phyloP scores from a whole-genome alignment of 1,139 yeast genomes.

The Kodamaea derodonti region DNA sequence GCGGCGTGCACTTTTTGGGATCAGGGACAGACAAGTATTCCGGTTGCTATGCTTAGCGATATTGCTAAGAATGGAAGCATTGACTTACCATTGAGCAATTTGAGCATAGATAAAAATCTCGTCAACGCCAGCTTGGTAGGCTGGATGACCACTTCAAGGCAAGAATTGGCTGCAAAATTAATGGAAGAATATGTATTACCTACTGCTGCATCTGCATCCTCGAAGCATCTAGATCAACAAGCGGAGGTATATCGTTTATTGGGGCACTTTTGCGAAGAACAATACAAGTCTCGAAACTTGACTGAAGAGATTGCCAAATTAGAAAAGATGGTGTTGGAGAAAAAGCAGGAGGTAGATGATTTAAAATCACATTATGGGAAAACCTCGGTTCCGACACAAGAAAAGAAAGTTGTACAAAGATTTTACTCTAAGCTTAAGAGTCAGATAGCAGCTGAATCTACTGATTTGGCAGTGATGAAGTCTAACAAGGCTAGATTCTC shows the following conservation, averaged over 20 bases:
- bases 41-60: conserved; percentile 48
- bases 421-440: conserved; percentile 46
- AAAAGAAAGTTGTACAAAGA: conserved; percentile 48
- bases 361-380: conserved; percentile 43
- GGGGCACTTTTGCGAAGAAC: conserved; percentile 75
- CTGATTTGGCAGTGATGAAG: conserved; percentile 38
- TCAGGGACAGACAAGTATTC: conserved; percentile 49
- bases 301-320: conserved; percentile 44
- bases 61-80: conserved; percentile 14
- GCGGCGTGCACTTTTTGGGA: conserved; percentile 59
- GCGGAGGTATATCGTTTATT: conserved; percentile 54
- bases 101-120: conserved; percentile 24
- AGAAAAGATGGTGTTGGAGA: conserved; percentile 33
- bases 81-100: conserved; percentile 15
- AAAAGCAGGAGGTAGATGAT: conserved; percentile 45
- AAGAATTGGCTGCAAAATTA: conserved; percentile 58
- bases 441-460: conserved; percentile 48
- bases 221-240: conserved; percentile 17
- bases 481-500: conserved; percentile 43
- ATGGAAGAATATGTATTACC: conserved; percentile 54
- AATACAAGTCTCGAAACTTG: conserved; percentile 44
- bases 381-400: conserved; percentile 35
- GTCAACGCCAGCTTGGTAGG: conserved; percentile 54
- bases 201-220: conserved; percentile 18
- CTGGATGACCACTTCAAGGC: conserved; percentile 71